Evolutionary conservation across 2,329 filamentous ascomycete species (phyloP).

Genomic region (Botrytis byssoidea): DNA sequence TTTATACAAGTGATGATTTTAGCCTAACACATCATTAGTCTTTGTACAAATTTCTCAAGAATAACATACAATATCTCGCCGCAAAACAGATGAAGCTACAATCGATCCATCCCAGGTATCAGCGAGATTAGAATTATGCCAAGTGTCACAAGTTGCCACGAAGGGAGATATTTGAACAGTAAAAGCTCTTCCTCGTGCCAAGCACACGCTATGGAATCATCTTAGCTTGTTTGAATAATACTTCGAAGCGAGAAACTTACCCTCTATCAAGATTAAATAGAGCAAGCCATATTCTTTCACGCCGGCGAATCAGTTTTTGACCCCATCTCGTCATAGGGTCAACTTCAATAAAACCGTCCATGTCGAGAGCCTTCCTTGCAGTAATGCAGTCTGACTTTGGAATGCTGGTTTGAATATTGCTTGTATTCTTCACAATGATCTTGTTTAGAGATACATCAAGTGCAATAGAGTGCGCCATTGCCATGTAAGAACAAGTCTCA

Average conservation of each 20-base stretch:
- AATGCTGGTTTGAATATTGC: conserved; percentile 48
- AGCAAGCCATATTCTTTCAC: conserved; percentile 69
- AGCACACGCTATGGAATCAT: conserved; percentile 52
- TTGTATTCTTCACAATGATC: conserved; percentile 53
- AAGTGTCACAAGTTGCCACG: conserved; percentile 65
- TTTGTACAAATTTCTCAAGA: background rate
- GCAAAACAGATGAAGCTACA: conserved; percentile 67
- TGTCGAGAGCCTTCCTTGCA: conserved; percentile 59
- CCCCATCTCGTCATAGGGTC: conserved; percentile 61
- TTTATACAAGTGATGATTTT: conserved; percentile 57
- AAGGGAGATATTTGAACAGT: conserved; percentile 65
- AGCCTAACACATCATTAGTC: conserved; percentile 42
- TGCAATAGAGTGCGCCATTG: conserved; percentile 67
- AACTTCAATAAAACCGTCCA: conserved; percentile 66
- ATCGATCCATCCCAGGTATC: conserved; percentile 69
- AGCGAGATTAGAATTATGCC: conserved; percentile 63
- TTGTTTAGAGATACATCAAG: conserved; percentile 70
- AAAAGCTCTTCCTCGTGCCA: conserved; percentile 67
- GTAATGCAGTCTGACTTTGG: conserved; percentile 68
- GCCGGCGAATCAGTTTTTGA: conserved; percentile 58
- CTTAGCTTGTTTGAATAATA: conserved; percentile 27
- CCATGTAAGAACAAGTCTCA: conserved; percentile 69
- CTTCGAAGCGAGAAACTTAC: conserved; percentile 39
- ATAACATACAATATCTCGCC: conserved; percentile 59
- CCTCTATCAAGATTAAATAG: conserved; percentile 72